Evolutionary conservation across 441 rosid genomes (phyloP).

Genomic region (Gossypium schwendimanii): DNA sequence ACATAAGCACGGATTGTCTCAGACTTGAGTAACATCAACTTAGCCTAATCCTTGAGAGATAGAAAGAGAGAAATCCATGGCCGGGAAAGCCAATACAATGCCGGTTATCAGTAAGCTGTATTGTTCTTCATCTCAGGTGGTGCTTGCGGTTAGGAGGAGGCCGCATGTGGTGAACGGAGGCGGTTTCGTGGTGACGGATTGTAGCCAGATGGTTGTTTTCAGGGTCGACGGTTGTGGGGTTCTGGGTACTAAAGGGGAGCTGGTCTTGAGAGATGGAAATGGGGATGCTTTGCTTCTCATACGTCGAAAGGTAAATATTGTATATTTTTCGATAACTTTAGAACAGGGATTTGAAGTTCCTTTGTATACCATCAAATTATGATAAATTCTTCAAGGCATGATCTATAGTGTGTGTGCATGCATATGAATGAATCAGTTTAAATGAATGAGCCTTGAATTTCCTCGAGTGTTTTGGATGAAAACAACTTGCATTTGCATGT

Average conservation of each 20-base stretch:
- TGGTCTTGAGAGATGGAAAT: constrained; percentile 38
- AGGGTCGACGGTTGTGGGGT: constrained; percentile 72
- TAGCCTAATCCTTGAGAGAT: neutral
- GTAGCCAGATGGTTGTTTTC: constrained; percentile 51
- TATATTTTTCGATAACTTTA: no score
- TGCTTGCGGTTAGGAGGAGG: constrained; percentile 54
- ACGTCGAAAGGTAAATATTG: constrained; percentile 48
- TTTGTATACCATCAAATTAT: neutral
- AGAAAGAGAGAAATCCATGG: neutral
- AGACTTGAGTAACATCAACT: neutral
- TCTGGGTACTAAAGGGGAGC: constrained; percentile 50
- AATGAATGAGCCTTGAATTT: neutral
- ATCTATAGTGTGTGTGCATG: neutral
- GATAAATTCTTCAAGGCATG: neutral
- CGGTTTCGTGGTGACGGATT: constrained; percentile 68
- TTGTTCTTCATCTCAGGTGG: constrained; percentile 42
- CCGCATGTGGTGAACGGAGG: constrained; percentile 61
- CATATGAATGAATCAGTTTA: neutral
- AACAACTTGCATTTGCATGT: neutral
- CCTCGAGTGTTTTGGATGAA: neutral
- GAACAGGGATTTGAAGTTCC: no score
- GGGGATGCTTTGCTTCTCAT: constrained; percentile 60
- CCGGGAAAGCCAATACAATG: constrained; percentile 14
- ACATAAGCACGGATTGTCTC: neutral
- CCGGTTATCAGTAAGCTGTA: constrained; percentile 48